These are phyloP conservation scores for Penicillium sp. DNA, from an alignment of 2,329 filamentous ascomycete genomes.

Conservation along the genomic window DNA sequence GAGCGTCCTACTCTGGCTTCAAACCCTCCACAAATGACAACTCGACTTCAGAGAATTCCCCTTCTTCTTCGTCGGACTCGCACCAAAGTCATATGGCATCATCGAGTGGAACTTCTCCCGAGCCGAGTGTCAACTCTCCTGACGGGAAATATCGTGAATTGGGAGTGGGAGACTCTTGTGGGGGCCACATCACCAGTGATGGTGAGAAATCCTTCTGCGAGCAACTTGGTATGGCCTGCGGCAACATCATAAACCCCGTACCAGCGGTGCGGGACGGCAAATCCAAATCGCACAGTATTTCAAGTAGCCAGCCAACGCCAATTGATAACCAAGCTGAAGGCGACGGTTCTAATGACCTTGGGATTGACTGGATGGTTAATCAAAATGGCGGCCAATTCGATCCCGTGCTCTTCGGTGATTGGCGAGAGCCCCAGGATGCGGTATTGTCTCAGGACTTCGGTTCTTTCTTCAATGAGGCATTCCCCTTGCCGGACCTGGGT, in stretches of 20 bases:
- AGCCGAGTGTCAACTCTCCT: slow-evolving; percentile 44
- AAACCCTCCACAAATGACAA: slow-evolving; percentile 27
- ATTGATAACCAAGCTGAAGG: slow-evolving; percentile 2
- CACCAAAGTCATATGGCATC: slow-evolving; percentile 43
- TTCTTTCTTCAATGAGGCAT: slow-evolving; percentile 69
- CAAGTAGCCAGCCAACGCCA: slow-evolving; percentile 26
- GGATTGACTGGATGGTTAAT: slow-evolving; percentile 66
- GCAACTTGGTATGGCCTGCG: slow-evolving; percentile 45
- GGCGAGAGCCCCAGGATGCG: slow-evolving; percentile 83
- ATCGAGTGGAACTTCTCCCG: slow-evolving; percentile 50
- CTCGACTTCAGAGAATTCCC: slow-evolving; percentile 45
- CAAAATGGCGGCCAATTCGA: slow-evolving; percentile 86
- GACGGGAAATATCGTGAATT: slow-evolving; percentile 37
- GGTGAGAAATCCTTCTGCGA: slow-evolving; percentile 47
- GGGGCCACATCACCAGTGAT: slow-evolving; percentile 30
- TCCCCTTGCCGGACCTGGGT: slow-evolving; percentile 70
- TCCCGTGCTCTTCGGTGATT: slow-evolving; percentile 84
- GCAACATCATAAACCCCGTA: slow-evolving; percentile 44
- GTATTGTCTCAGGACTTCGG: slow-evolving; percentile 70
- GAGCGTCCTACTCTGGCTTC: slow-evolving; percentile 19
- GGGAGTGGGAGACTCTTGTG: slow-evolving; percentile 29
- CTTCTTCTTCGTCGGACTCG: slow-evolving; percentile 48
- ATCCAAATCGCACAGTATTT: slow-evolving; percentile 28
- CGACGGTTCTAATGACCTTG: slow-evolving; percentile 21
- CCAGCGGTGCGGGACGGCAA: slow-evolving; percentile 35